These are phyloP conservation scores for Sphagnum fallax DNA, from an alignment of 228 moss, liverwort and hornwort species.

Conservation along the genomic window DNA sequence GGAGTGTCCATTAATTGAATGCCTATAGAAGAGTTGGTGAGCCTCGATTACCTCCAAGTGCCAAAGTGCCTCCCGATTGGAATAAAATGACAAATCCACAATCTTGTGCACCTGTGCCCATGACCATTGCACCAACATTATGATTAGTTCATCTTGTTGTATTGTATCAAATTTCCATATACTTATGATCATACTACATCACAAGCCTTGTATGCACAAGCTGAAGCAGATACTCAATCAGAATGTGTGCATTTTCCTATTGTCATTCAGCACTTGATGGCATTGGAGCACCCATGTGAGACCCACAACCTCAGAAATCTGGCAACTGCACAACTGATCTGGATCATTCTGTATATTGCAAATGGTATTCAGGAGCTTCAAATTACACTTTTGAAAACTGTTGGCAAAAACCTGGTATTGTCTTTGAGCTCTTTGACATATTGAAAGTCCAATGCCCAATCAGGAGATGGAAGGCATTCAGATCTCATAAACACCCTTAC, in stretches of 20 bases:
- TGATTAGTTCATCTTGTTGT: conserved; percentile 7
- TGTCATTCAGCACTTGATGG: no score
- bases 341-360: no score
- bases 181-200: conserved; percentile 1
- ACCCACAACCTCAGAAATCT: not conserved
- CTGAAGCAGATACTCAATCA: not conserved
- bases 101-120: conserved; percentile 75
- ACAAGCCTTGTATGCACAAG: not conserved
- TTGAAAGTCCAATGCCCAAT: no score
- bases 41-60: conserved; percentile 79
- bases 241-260: not conserved
- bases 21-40: conserved; percentile 61
- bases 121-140: not conserved
- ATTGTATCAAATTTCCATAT: conserved; percentile 13
- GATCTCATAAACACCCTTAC: no score
- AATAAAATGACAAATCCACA: conserved; percentile 62
- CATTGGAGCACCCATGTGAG: no score
- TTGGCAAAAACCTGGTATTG: no score
- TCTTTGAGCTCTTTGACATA: no score
- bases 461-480: no score
- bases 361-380: no score
- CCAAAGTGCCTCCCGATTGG: conserved; percentile 72
- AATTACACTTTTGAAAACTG: no score
- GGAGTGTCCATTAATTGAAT: conserved; percentile 17
- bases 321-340: no score